Base-by-base conservation (phyloP, 345 rosid genomes). In the Xanthoceras sorbifolium region DNA sequence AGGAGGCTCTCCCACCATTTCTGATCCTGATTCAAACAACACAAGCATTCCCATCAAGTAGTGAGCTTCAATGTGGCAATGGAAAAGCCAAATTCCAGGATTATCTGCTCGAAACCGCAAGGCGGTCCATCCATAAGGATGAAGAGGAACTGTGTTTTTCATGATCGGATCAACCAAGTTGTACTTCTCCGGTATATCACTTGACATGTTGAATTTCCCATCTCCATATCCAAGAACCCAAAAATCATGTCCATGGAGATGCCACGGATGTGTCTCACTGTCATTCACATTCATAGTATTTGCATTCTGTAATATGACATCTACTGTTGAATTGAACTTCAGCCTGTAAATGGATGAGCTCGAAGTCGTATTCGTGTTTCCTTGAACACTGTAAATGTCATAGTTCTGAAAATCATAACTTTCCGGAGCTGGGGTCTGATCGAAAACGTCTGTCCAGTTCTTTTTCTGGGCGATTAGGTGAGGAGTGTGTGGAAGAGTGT, bases 41-140 rank as follows among this genome's bases (percentile, higher is more conserved):
- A 82, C 84, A 1, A 77, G 79, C 88, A 82, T 85, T 0, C 86
- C 86, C 79, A 85, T 6, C 28, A 80, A 78, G 72, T 78, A 59
- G 60, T 85, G 84, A 6, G 81, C 77, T 59, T 82, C 88, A 40
- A 82, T 85, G n/a, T 85, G 88, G 72, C 88, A 85, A 50, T 85
- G 87, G 32, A 85, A 85, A 1, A 77, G 77, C 87, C 85, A 82
- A 0, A 80, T 81, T 3, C 88, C 84, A 5, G 81, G 85, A 78
- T 85, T 85, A 69, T 82, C 74, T 0, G 79, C 81, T 14, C 59
- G 75, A 61, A 85, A 82, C 40, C 84, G 76, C 34, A 85, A 17
- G 0, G 82, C 84, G 1, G 84, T 85, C 88, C 84, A 82, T 5
- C 84, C 82, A 18, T 78, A 76, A 6, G 84, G 82, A 55, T 74